Percentiles rank a stretch among this genome's conserved stretches.
Evolutionary conservation across 108 stramenopile genomes (phyloP).

Genomic region (Skeletonema potamos): DNA sequence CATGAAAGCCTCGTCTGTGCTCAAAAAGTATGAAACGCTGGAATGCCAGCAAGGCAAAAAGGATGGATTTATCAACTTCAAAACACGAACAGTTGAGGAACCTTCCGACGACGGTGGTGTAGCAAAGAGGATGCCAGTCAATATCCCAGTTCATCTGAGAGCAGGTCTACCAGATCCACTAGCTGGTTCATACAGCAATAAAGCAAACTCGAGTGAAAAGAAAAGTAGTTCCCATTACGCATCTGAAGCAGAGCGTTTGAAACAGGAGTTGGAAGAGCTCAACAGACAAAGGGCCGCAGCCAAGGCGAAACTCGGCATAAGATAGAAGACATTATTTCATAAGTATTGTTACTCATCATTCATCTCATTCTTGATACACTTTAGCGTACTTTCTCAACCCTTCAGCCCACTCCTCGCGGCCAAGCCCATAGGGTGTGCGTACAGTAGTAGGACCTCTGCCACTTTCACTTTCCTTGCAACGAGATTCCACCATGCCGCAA

Average conservation of each 20-base stretch:
- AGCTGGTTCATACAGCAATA: slow-evolving; percentile 34
- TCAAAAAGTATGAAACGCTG: slow-evolving; percentile 54
- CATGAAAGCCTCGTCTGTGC: slow-evolving; percentile 49
- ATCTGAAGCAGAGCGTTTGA: slow-evolving; percentile 42
- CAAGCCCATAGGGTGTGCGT: slow-evolving; percentile 67
- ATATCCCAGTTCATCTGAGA: slow-evolving; percentile 62
- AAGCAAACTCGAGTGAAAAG: slow-evolving; percentile 16
- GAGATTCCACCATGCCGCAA: slow-evolving; percentile 75
- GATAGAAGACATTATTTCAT: background rate
- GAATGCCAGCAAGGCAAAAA: slow-evolving; percentile 44
- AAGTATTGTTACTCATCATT: background rate
- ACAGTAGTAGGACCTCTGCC: slow-evolving; percentile 58
- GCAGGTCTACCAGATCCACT: slow-evolving; percentile 40
- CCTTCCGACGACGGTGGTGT: slow-evolving; percentile 16
- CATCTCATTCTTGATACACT: slow-evolving; percentile 5
- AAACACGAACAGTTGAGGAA: slow-evolving; percentile 28
- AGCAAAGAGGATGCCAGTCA: slow-evolving; percentile 28
- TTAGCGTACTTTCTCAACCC: slow-evolving; percentile 64
- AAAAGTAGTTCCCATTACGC: slow-evolving; percentile 13
- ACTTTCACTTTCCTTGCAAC: slow-evolving; percentile 64
- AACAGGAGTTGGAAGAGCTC: slow-evolving; percentile 50
- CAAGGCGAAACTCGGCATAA: slow-evolving; percentile 8
- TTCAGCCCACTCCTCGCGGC: slow-evolving; percentile 60
- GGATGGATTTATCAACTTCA: slow-evolving; percentile 45
- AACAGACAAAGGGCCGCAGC: slow-evolving; percentile 34